Evolutionary conservation across 148 eudicot species (phyloP).

Genomic region (Simmondsia chinensis): DNA sequence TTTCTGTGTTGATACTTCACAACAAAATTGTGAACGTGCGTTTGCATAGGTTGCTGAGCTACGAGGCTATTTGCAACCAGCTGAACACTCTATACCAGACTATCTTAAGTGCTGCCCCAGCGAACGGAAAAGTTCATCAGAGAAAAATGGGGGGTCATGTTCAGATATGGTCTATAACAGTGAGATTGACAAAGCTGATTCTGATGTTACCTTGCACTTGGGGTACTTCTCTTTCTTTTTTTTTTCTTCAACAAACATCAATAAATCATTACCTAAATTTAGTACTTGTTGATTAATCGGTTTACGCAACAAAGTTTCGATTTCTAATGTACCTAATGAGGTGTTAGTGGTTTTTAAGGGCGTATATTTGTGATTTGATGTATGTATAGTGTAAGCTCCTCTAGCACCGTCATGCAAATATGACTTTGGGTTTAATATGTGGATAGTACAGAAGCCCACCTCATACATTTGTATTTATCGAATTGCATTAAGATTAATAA

Average conservation of each 20-base stretch:
- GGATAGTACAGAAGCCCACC: too few species aligned
- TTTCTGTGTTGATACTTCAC: too few species aligned
- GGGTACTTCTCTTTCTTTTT: slow-evolving; percentile 27
- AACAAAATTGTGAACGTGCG: not conserved
- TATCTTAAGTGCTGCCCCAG: slow-evolving; percentile 29
- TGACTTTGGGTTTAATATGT: too few species aligned
- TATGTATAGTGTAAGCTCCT: too few species aligned
- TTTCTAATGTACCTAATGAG: too few species aligned
- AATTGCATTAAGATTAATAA: too few species aligned
- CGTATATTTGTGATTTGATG: not conserved
- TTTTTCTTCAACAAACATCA: not conserved
- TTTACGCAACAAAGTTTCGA: too few species aligned
- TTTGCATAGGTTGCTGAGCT: slow-evolving; percentile 55
- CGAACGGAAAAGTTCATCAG: slow-evolving; percentile 15
- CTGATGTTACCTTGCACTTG: slow-evolving; percentile 43
- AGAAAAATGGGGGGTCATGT: slow-evolving; percentile 21
- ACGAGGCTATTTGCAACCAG: slow-evolving; percentile 20
- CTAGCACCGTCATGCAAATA: too few species aligned
- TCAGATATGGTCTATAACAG: slow-evolving; percentile 23
- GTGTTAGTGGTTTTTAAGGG: too few species aligned
- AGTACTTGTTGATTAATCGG: too few species aligned
- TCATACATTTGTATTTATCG: too few species aligned
- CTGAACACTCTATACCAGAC: slow-evolving; percentile 22
- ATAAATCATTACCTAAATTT: too few species aligned
- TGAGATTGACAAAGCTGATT: slow-evolving; percentile 29